phyloP scores from a whole-genome alignment of 495 filamentous ascomycete species.

The Penicillium crystallinum region DNA sequence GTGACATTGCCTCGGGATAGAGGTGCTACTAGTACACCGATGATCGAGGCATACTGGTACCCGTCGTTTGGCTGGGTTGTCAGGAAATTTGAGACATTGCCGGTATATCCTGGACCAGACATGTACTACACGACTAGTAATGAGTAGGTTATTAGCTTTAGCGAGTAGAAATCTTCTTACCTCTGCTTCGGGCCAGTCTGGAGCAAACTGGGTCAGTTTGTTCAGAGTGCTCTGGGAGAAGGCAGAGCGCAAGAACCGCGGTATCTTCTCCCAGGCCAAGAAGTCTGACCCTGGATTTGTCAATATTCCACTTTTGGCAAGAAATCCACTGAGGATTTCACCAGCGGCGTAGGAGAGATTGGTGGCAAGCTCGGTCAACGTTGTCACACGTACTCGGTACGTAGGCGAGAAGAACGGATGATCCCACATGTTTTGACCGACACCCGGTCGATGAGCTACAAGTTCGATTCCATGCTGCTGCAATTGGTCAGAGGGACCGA shows the following conservation, averaged over 20 bases:
- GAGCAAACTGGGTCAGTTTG: conserved; percentile 33
- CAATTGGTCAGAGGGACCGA: conserved; percentile 35
- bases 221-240: conserved; percentile 18
- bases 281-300: conserved; percentile 37
- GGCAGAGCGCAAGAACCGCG: conserved; percentile 18
- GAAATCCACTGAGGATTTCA: conserved; percentile 6
- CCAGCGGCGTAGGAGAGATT: conserved; percentile 8
- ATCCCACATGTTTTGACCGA: conserved; percentile 45
- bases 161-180: conserved; percentile 8
- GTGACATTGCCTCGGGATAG: conserved; percentile 52
- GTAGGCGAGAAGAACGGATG: conserved; percentile 28
- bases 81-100: conserved; percentile 37
- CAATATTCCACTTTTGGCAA: conserved; percentile 23
- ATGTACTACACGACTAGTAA: conserved; percentile 28
- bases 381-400: conserved; percentile 20
- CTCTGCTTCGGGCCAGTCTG: conserved; percentile 58
- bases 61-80: conserved; percentile 35
- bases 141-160: not conserved
- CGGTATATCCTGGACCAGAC: conserved; percentile 30
- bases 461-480: conserved; percentile 32
- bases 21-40: conserved; percentile 41
- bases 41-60: conserved; percentile 42
- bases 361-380: conserved; percentile 14
- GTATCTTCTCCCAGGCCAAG: conserved; percentile 49
- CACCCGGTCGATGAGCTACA: conserved; percentile 37